Base-by-base conservation (phyloP, 306 rosid species). In the Rubus parviflorus region DNA sequence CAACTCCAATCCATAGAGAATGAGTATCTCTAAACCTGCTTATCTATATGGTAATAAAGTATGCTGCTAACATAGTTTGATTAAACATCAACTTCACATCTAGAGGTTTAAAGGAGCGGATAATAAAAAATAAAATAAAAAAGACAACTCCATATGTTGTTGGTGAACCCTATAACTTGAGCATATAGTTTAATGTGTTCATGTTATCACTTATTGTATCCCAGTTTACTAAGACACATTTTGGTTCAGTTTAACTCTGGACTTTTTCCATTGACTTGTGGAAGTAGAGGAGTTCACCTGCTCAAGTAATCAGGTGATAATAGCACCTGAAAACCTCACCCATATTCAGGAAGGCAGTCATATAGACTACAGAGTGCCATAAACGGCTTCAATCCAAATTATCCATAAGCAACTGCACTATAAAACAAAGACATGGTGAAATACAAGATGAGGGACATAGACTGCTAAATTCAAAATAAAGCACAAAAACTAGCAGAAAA, bases 221-320 rank as follows among this genome's bases (percentile, higher is more conserved):
- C 64, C 4, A 42, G 48, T 68, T 68, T 43, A 41, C 49, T 17
- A 37, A 5, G 16, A 40, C 0, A 6, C 40, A 16, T 66, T 42
- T 17, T 66, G 8, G 70, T 66, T 40, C 13, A 41, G 8, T 41
- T 54, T 54, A 54, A 54, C 58, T 19, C 8, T 14, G 22, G 37
- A 19, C 15, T 8, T 52, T 49, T 30, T 72, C 76, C 48, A 19
- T 7, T 53, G 42, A 57, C 15, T 73, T 57, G n/a, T 71, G 23
- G 51, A 56, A 42, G 53, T 4, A 22, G 15, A 57, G 40, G n/a
- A 73, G 17, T 25, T 22, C 56, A 57, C 77, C 77, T 57, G 53
- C 65, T 73, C 77, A 73, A 43, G 68, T 7, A 73, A 57, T 60
- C 11, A 63, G 66, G 56, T 16, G 25, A 73, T 22, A 22, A n/a